phyloP scores from a whole-genome alignment of 306 rosid genomes.

The Medicago ruthenica region DNA sequence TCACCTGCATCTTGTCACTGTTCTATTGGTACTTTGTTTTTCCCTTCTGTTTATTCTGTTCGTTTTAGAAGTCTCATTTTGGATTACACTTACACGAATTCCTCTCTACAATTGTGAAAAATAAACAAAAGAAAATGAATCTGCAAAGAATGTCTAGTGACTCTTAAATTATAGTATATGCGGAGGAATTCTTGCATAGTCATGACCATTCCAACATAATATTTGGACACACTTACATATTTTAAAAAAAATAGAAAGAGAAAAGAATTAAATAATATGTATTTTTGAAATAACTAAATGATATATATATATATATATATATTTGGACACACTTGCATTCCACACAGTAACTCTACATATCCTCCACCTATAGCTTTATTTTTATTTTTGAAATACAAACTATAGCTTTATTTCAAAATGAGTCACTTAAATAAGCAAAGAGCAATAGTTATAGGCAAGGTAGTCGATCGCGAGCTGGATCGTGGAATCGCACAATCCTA shows the following conservation, averaged over 20 bases:
- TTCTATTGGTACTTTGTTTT: constrained; percentile 26
- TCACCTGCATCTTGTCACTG: constrained; percentile 15
- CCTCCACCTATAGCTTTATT: constrained; percentile 12
- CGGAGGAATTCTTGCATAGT: no score
- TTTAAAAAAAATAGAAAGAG: no score
- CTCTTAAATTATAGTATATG: neutral
- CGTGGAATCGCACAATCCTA: no score
- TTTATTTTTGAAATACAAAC: neutral
- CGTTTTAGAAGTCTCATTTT: constrained; percentile 34
- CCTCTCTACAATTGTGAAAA: constrained; percentile 1
- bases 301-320: no score
- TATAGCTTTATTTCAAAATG: neutral
- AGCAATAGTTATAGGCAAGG: neutral
- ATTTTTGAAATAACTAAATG: no score
- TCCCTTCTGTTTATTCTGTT: neutral
- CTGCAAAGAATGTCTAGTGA: constrained; percentile 30
- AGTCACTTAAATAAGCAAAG: neutral
- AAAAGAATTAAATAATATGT: no score
- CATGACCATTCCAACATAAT: no score
- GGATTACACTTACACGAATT: constrained; percentile 36
- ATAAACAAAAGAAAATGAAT: constrained; percentile 19
- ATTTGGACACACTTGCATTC: no score
- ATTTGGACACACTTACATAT: no score
- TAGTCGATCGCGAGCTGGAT: no score
- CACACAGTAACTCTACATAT: neutral